These are phyloP conservation scores for Cyberlindnera bimundalis DNA, from an alignment of 805 yeast genomes.

Conservation along the genomic window DNA sequence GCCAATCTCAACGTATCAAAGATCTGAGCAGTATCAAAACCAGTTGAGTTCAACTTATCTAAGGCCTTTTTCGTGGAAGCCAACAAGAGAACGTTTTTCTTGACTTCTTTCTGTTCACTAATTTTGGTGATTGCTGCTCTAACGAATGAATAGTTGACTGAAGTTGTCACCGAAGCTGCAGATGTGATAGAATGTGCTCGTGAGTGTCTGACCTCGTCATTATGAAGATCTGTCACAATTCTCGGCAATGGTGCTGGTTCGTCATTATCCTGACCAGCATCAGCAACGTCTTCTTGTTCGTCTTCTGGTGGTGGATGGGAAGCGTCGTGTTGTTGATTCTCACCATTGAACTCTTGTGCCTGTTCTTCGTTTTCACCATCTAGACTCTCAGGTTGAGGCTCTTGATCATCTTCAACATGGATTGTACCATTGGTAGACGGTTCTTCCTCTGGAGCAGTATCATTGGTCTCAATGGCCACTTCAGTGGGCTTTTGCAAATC, in stretches of 20 bases:
- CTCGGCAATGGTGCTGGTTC: slow-evolving; percentile 21
- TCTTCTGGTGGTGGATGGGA: slow-evolving; percentile 6
- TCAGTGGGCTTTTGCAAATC: neutral
- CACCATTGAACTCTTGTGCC: slow-evolving; percentile 7
- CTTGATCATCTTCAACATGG: neutral
- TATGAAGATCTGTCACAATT: slow-evolving; percentile 13
- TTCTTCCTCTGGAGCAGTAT: neutral
- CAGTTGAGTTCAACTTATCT: slow-evolving; percentile 26
- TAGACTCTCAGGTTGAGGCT: neutral
- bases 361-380: slow-evolving; percentile 12
- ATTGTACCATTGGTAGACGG: neutral
- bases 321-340: slow-evolving; percentile 1
- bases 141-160: slow-evolving; percentile 38
- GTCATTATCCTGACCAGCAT: slow-evolving; percentile 14
- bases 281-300: slow-evolving; percentile 20
- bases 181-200: slow-evolving; percentile 22
- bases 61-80: slow-evolving; percentile 31
- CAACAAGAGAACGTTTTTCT: slow-evolving; percentile 38
- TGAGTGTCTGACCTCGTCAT: slow-evolving; percentile 17
- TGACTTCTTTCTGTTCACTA: slow-evolving; percentile 56
- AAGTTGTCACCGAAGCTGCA: slow-evolving; percentile 11
- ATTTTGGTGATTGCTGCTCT: slow-evolving; percentile 58
- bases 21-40: slow-evolving; percentile 48
- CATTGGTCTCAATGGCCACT: neutral
- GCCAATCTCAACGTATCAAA: slow-evolving; percentile 77